phyloP scores from a whole-genome alignment of 129 eudicot species.

The Helianthus annuus region DNA sequence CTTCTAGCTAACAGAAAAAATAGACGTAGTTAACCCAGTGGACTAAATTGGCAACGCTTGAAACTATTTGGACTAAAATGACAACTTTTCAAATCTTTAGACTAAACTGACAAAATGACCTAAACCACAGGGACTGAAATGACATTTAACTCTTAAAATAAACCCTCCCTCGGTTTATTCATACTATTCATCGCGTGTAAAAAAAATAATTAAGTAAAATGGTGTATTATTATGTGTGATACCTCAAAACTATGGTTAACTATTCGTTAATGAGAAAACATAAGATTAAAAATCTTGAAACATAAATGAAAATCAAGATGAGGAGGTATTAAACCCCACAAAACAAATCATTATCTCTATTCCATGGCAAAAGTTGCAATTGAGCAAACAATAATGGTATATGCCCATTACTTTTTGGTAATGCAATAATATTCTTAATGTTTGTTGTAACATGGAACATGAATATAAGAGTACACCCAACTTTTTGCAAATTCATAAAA shows the following conservation, averaged over 20 bases:
- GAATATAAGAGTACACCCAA: conserved; percentile 23
- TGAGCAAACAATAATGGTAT: conserved; percentile 26
- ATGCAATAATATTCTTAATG: conserved; percentile 26
- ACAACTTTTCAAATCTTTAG: too few relatives aligned
- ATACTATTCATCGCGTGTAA: too few relatives aligned
- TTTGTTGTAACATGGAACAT: conserved; percentile 31
- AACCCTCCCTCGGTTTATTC: neutral
- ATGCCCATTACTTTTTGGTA: conserved; percentile 16
- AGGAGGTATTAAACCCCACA: conserved; percentile 9
- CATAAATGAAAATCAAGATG: neutral
- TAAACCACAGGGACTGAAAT: too few relatives aligned
- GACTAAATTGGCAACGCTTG: too few relatives aligned
- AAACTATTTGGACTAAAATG: too few relatives aligned
- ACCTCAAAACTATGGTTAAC: neutral
- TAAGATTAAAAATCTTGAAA: too few relatives aligned
- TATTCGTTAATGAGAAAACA: neutral
- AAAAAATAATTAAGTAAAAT: too few relatives aligned
- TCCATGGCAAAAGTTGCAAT: conserved; percentile 12
- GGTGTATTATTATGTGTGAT: neutral
- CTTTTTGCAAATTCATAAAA: conserved; percentile 34
- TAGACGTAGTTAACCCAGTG: too few relatives aligned
- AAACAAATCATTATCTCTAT: conserved; percentile 17
- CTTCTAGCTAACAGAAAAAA: too few relatives aligned
- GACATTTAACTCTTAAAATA: neutral
- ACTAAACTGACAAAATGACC: too few relatives aligned